phyloP scores from a whole-genome alignment of 2,329 filamentous ascomycete species.

The Fusarium guadeloupense region DNA sequence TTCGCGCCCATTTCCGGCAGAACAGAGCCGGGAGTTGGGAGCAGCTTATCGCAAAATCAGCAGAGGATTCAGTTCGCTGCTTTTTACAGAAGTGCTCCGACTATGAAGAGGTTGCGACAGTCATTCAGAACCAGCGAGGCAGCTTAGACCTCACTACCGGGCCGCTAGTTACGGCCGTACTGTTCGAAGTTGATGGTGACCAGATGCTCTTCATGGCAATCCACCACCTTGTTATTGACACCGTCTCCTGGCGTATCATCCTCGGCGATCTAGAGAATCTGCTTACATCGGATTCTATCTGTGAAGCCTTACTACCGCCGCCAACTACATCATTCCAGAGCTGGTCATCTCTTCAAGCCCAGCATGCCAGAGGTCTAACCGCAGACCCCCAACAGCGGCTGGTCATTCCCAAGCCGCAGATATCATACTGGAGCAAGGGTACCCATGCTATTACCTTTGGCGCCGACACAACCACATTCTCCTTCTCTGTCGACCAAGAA shows the following conservation, averaged over 20 bases:
- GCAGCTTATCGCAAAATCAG: constrained; percentile 1
- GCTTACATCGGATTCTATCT: background rate
- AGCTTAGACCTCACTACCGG: constrained; percentile 1
- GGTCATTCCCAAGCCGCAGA: constrained; percentile 2
- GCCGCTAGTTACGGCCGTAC: background rate
- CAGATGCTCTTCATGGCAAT: constrained; percentile 12
- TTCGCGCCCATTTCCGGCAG: constrained; percentile 2
- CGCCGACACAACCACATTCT: background rate
- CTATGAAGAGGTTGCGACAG: constrained; percentile 8
- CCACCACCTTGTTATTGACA: constrained; percentile 20
- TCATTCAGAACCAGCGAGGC: constrained; percentile 7
- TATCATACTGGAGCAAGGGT: constrained; percentile 7
- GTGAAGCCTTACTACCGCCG: background rate
- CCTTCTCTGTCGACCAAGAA: constrained; percentile 1
- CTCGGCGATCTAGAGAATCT: constrained; percentile 11
- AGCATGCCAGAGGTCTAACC: background rate
- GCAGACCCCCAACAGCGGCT: background rate
- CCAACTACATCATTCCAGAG: constrained; percentile 10
- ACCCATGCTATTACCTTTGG: background rate
- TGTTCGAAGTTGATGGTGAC: constrained; percentile 4
- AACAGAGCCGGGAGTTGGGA: background rate
- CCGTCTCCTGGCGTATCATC: constrained; percentile 17
- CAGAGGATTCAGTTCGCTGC: background rate
- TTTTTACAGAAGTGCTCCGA: background rate
- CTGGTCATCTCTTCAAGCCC: constrained; percentile 11